Base-by-base conservation (phyloP, 768 basidiomycete species). In the Lactifluus subvellereus region DNA sequence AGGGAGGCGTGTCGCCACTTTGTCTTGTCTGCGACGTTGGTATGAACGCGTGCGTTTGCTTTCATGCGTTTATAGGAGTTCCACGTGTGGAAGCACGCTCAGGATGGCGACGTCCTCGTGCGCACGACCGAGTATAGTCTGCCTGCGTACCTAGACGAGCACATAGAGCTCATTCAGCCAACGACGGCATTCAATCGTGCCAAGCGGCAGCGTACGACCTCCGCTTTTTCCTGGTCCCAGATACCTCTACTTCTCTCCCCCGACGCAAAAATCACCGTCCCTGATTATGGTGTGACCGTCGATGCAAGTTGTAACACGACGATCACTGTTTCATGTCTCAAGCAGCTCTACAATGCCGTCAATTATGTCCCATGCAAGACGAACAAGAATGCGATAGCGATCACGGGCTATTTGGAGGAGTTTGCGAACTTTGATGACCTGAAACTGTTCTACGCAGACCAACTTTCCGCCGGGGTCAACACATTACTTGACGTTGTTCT, bases 151-250 rank as follows among this genome's bases (percentile, higher is more conserved):
- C 70, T 88, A 54, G 77, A 82, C 64, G 71, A 76, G 1, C 84
- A 87, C 68, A 69, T 87, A 52, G 84, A 87, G 22, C 71, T 86
- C 40, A 74, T 88, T 35, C 85, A 87, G 59, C 86, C 86, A 0
- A 88, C 86, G 1, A 88, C 85, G 0, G 80, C 82, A 71, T 88
- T 87, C 67, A 72, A 76, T 57, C 77, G 79, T 45, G 72, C 74
- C 56, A 79, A 75, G 66, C 72, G 71, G 4, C 72, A 77, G 27
- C 77, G 68, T 56, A 77, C 76, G 6, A 79, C 74, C 60, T 79
- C 3, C 74, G 74, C 57, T 76, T 62, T 11, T 59, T 58, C 30
- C 22, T 2, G 22, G 7, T 13, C 40, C n/a, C 18, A 2, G 53
- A 35, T 0, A n/a, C 6, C 13, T 7, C 48, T 22, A 22, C 22